These are phyloP conservation scores for Aspergillus pseudonomiae DNA, from an alignment of 2,329 filamentous ascomycete genomes.

Conservation along the genomic window DNA sequence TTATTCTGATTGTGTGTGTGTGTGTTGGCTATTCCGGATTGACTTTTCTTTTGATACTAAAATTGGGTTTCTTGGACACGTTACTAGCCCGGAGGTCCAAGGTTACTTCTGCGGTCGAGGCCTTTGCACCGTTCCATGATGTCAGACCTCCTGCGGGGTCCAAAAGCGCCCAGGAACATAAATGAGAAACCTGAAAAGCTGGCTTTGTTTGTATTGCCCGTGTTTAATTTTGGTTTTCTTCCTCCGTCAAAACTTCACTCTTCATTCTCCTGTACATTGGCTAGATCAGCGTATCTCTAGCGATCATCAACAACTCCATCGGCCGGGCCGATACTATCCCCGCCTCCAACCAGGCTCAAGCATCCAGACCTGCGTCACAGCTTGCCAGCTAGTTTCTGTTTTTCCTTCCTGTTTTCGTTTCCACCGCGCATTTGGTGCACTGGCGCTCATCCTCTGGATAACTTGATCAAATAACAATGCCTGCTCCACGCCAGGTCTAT, in stretches of 20 bases:
- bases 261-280: not conserved
- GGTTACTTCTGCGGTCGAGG: slow-evolving; percentile 3
- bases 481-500: slow-evolving; percentile 67
- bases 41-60: not conserved
- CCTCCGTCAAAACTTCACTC: not conserved
- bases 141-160: slow-evolving; percentile 26
- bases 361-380: too few species aligned
- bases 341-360: not conserved
- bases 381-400: too few species aligned
- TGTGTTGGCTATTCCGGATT: too few species aligned
- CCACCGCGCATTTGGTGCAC: too few species aligned
- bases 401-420: too few species aligned
- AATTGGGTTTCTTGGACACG: not conserved
- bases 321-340: not conserved
- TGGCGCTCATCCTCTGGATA: not conserved
- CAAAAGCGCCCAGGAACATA: slow-evolving; percentile 19
- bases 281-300: not conserved
- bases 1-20: too few species aligned
- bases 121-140: slow-evolving; percentile 15
- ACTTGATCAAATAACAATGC: slow-evolving; percentile 8
- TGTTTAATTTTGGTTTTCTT: not conserved
- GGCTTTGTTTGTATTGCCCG: not conserved
- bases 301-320: not conserved
- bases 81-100: slow-evolving; percentile 8
- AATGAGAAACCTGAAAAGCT: slow-evolving; percentile 2